A percentile compares a stretch with the other conserved stretches of the same genome.
These are phyloP conservation scores for Boletellus sp. DNA, from an alignment of 768 basidiomycete genomes.

Conservation along the genomic window DNA sequence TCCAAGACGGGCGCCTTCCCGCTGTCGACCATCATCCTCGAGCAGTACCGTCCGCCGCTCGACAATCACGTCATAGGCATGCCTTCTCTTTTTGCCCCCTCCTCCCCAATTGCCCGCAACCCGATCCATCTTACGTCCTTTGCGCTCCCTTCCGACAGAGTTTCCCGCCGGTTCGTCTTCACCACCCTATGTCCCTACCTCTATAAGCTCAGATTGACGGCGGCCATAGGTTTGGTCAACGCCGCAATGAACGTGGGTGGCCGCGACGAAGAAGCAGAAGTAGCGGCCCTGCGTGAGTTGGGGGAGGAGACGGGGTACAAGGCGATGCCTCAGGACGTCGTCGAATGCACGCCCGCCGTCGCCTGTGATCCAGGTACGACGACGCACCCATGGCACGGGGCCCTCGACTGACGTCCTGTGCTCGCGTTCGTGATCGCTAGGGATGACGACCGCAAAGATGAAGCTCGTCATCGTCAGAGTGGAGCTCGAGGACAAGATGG, in stretches of 20 bases:
- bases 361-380: slow-evolving; percentile 67
- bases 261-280: slow-evolving; percentile 62
- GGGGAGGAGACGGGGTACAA: slow-evolving; percentile 91
- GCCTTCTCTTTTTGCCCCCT: background rate
- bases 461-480: slow-evolving; percentile 75
- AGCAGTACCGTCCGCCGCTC: slow-evolving; percentile 89
- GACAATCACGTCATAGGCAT: slow-evolving; percentile 71
- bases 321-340: slow-evolving; percentile 47
- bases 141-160: slow-evolving; percentile 32
- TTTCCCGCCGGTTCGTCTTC: slow-evolving; percentile 51
- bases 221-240: slow-evolving; percentile 68
- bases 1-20: slow-evolving; percentile 73
- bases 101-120: no score
- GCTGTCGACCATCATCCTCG: slow-evolving; percentile 77
- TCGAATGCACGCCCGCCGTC: slow-evolving; percentile 59
- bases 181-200: background rate
- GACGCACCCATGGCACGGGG: background rate
- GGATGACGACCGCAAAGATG: slow-evolving; percentile 95
- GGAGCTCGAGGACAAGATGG: slow-evolving; percentile 59
- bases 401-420: no score
- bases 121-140: background rate
- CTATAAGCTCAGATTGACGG: background rate
- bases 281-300: slow-evolving; percentile 83
- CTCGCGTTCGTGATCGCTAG: slow-evolving; percentile 34
- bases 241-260: slow-evolving; percentile 38